Conservation (phyloP, 1,139 yeast genomes). For the Zhuliangozyma blackwelliae region DNA sequence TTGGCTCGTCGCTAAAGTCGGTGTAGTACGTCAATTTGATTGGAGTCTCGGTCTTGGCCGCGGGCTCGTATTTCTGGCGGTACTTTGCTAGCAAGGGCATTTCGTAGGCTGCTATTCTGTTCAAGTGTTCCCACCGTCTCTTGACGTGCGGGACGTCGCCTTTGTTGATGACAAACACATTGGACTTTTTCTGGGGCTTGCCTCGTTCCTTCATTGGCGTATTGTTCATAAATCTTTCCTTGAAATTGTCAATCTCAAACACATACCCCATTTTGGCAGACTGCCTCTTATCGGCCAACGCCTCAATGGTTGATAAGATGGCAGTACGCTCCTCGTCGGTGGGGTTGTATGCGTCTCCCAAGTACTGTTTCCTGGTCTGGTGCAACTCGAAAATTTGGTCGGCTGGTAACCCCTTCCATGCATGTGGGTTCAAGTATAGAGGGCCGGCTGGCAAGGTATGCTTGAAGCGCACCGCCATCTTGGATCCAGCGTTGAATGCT, state of each 20-base stretch:
- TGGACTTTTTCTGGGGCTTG: slow-evolving; percentile 38
- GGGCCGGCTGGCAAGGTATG: slow-evolving; percentile 10
- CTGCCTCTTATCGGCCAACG: slow-evolving; percentile 22
- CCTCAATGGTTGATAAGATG: slow-evolving; percentile 38
- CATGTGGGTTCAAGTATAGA: slow-evolving; percentile 52
- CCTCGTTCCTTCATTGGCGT: slow-evolving; percentile 37
- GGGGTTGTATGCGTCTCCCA: slow-evolving; percentile 58
- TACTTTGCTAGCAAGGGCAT: slow-evolving; percentile 78
- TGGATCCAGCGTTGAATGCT: background rate
- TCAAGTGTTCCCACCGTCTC: slow-evolving; percentile 45
- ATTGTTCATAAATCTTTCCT: slow-evolving; percentile 43
- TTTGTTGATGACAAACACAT: slow-evolving; percentile 32
- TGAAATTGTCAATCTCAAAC: slow-evolving; percentile 44
- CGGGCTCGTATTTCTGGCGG: slow-evolving; percentile 59
- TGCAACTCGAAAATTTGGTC: slow-evolving; percentile 59
- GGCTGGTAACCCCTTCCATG: slow-evolving; percentile 67
- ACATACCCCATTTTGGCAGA: slow-evolving; percentile 38
- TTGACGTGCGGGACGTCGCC: slow-evolving; percentile 37
- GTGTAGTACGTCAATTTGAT: slow-evolving; percentile 66
- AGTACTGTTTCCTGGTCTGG: slow-evolving; percentile 49
- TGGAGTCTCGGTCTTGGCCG: slow-evolving; percentile 43
- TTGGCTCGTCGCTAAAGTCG: slow-evolving; percentile 60
- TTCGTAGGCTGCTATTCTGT: slow-evolving; percentile 85
- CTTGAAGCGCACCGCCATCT: background rate
- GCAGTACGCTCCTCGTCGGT: slow-evolving; percentile 47